These are phyloP conservation scores for Hanseniaspora uvarum DNA, from an alignment of 1,139 yeast genomes.

Conservation along the genomic window DNA sequence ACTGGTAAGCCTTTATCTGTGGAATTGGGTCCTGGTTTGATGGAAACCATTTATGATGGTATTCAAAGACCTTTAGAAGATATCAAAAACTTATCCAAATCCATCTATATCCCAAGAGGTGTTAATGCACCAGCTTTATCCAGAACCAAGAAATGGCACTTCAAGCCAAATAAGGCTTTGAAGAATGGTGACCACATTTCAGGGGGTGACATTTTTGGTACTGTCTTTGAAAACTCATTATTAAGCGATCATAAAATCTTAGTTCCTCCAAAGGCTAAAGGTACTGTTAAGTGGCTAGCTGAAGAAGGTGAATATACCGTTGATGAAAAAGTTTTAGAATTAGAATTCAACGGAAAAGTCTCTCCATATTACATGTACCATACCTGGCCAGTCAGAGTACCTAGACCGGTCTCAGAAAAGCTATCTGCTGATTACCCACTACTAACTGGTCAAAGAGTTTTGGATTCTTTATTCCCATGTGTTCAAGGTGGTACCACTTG, in stretches of 20 bases:
- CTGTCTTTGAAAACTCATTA: slow-evolving; percentile 85
- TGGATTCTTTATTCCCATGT: slow-evolving; percentile 95
- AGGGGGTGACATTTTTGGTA: slow-evolving; percentile 96
- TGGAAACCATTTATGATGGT: slow-evolving; percentile 98
- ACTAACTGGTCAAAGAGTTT: slow-evolving; percentile 95
- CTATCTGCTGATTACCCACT: slow-evolving; percentile 87
- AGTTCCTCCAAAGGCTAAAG: slow-evolving; percentile 96
- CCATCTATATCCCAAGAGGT: slow-evolving; percentile 97
- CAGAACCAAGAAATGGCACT: slow-evolving; percentile 74
- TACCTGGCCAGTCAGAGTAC: slow-evolving; percentile 99
- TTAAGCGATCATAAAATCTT: slow-evolving; percentile 85
- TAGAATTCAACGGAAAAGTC: slow-evolving; percentile 85
- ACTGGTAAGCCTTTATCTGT: slow-evolving; percentile 97
- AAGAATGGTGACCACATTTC: slow-evolving; percentile 95
- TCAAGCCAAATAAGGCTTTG: slow-evolving; percentile 57
- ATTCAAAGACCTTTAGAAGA: slow-evolving; percentile 96
- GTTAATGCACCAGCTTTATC: slow-evolving; percentile 88
- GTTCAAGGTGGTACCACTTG: slow-evolving; percentile 99
- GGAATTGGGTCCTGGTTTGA: slow-evolving; percentile 96
- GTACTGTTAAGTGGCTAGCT: slow-evolving; percentile 86
- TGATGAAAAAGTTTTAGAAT: slow-evolving; percentile 80
- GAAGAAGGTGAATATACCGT: slow-evolving; percentile 82
- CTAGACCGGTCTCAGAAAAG: slow-evolving; percentile 95
- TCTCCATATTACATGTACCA: slow-evolving; percentile 86
- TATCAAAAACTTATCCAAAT: slow-evolving; percentile 72